Conservation (phyloP, 495 filamentous ascomycete genomes). For the Lasiosphaeria ovina region DNA sequence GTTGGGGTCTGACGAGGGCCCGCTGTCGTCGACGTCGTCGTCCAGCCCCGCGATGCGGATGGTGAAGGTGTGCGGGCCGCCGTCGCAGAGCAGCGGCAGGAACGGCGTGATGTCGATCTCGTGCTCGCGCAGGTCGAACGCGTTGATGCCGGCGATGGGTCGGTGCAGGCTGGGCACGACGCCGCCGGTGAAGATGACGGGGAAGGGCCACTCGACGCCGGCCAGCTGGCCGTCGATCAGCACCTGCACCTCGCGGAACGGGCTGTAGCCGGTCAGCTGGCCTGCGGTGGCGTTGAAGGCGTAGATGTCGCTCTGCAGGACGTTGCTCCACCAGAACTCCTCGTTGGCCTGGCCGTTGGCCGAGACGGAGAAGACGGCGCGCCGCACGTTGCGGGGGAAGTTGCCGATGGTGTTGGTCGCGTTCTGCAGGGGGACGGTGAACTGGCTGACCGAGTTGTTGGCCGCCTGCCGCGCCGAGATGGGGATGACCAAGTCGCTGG, state of each 20-base stretch:
- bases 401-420: slow-evolving; percentile 55
- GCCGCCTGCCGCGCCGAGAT: slow-evolving; percentile 62
- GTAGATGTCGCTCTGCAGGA: slow-evolving; percentile 59
- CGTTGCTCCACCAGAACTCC: slow-evolving; percentile 91
- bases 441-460: slow-evolving; percentile 59
- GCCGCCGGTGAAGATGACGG: slow-evolving; percentile 85
- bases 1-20: no score
- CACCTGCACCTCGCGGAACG: slow-evolving; percentile 81
- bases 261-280: slow-evolving; percentile 66
- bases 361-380: slow-evolving; percentile 72
- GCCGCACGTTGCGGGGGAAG: slow-evolving; percentile 60
- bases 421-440: slow-evolving; percentile 64
- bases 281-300: slow-evolving; percentile 60
- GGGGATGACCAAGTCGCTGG: slow-evolving; percentile 69
- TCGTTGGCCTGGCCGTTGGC: slow-evolving; percentile 76
- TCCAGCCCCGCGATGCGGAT: slow-evolving; percentile 67
- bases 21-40: slow-evolving; percentile 32
- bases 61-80: slow-evolving; percentile 63
- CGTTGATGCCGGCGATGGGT: slow-evolving; percentile 80
- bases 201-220: slow-evolving; percentile 83
- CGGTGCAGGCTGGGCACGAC: slow-evolving; percentile 79
- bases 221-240: slow-evolving; percentile 73
- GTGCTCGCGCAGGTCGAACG: slow-evolving; percentile 77
- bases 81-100: slow-evolving; percentile 66
- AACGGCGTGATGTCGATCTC: slow-evolving; percentile 86